Evolutionary conservation across 352 stramenopile genomes (phyloP).

Genomic region (Nothophytophthora sp.): DNA sequence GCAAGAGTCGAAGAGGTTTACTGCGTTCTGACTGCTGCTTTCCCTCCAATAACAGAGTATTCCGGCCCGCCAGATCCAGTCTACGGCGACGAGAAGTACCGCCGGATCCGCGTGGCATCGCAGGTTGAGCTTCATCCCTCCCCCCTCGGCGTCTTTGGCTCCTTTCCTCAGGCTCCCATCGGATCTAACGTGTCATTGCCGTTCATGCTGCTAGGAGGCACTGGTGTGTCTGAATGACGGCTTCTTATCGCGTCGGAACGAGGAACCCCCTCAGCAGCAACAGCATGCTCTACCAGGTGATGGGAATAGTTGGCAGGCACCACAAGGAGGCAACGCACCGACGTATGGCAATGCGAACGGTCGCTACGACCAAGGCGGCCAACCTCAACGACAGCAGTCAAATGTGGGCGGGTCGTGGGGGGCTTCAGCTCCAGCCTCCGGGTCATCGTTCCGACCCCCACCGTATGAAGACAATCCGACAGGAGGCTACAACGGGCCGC

Average conservation of each 20-base stretch:
- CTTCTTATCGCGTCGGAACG: conserved; percentile 53
- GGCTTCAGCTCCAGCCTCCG: conserved; percentile 24
- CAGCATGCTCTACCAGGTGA: conserved; percentile 16
- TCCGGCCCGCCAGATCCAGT: conserved; percentile 73
- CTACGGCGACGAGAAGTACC: conserved; percentile 84
- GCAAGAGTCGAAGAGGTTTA: neutral
- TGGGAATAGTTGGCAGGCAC: conserved; percentile 23
- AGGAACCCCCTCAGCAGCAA: conserved; percentile 21
- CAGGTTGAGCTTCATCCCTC: conserved; percentile 38
- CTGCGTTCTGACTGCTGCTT: neutral
- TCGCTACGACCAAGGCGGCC: conserved; percentile 19
- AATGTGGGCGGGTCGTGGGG: conserved; percentile 54
- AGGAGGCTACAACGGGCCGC: conserved; percentile 16
- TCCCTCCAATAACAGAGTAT: conserved; percentile 68
- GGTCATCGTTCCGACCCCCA: conserved; percentile 33
- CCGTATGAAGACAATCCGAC: conserved; percentile 64
- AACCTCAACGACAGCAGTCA: conserved; percentile 22
- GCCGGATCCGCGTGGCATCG: conserved; percentile 76
- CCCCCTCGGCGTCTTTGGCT: too few relatives aligned
- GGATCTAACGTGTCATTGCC: conserved; percentile 20
- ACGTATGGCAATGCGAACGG: conserved; percentile 20
- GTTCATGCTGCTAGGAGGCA: conserved; percentile 49
- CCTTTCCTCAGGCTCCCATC: neutral
- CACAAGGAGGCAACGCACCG: conserved; percentile 15
- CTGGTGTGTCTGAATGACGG: conserved; percentile 80